Conservation (phyloP, 2,329 filamentous ascomycete genomes). For the Calycina herbarum region DNA sequence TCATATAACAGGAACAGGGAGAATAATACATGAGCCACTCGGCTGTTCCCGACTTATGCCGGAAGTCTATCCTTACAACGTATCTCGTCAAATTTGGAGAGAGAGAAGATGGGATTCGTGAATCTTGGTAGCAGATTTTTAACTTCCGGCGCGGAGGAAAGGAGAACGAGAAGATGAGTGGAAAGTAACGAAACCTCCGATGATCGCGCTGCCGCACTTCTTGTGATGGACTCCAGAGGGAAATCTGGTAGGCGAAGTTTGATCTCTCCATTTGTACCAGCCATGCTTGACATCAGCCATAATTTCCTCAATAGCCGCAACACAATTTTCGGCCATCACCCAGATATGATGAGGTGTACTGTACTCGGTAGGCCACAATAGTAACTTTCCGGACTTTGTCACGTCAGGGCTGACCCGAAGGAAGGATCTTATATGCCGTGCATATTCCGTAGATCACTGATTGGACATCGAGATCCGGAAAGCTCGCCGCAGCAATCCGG, state of each 20-base stretch:
- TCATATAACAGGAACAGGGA: background rate
- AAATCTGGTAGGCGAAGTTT: background rate
- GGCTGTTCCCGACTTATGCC: background rate
- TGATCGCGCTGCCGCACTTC: background rate
- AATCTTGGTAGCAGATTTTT: no score
- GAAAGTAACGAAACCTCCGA: background rate
- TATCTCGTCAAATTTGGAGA: background rate
- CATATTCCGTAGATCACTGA: background rate
- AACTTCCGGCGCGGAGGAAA: no score
- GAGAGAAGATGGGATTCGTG: background rate
- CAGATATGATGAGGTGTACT: background rate
- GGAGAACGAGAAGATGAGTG: background rate
- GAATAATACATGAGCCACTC: slow-evolving; percentile 4
- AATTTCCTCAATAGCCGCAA: background rate
- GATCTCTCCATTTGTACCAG: background rate
- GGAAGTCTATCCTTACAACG: background rate
- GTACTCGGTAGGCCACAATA: background rate
- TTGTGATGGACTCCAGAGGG: background rate
- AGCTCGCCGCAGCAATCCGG: slow-evolving; percentile 11
- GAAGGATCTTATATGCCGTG: background rate
- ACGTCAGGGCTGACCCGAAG: slow-evolving; percentile 10
- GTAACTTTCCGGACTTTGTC: background rate
- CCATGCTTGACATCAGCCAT: background rate
- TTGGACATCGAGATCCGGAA: background rate
- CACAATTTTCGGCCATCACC: background rate